Conservation (phyloP, 352 stramenopile genomes). For the Thraustotheca clavata region DNA sequence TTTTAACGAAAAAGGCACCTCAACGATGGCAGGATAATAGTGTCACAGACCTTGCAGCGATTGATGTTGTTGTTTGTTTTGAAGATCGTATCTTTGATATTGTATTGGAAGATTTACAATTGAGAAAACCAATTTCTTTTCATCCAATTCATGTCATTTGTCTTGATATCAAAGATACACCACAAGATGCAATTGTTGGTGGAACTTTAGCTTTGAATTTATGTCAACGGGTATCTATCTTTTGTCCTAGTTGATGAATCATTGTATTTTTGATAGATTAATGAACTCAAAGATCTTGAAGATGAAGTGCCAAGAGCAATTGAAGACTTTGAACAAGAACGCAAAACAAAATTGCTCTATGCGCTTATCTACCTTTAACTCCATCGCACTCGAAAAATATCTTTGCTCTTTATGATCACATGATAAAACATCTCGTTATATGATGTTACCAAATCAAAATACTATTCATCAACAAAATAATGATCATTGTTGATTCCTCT, state of each 20-base stretch:
- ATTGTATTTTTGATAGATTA: slow-evolving; percentile 8
- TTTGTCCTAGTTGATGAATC: not conserved
- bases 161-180: slow-evolving; percentile 65
- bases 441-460: no score
- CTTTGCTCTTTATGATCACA: no score
- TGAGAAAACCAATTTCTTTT: slow-evolving; percentile 25
- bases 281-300: slow-evolving; percentile 17
- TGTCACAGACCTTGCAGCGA: slow-evolving; percentile 45
- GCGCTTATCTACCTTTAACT: slow-evolving; percentile 22
- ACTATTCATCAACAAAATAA: no score
- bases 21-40: slow-evolving; percentile 69
- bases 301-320: slow-evolving; percentile 15
- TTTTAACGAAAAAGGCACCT: slow-evolving; percentile 51
- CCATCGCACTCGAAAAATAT: not conserved
- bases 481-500: no score
- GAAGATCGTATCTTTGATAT: slow-evolving; percentile 73
- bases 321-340: slow-evolving; percentile 14
- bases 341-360: slow-evolving; percentile 18
- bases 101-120: slow-evolving; percentile 45
- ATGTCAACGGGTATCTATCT: slow-evolving; percentile 28
- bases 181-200: slow-evolving; percentile 45
- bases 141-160: slow-evolving; percentile 65
- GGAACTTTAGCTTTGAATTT: slow-evolving; percentile 42
- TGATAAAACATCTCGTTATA: no score
- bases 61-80: slow-evolving; percentile 75